A percentile compares a stretch with the other conserved stretches of the same genome.
phyloP scores from a whole-genome alignment of 1,139 yeast genomes.

The Kodamaea ohmeri region DNA sequence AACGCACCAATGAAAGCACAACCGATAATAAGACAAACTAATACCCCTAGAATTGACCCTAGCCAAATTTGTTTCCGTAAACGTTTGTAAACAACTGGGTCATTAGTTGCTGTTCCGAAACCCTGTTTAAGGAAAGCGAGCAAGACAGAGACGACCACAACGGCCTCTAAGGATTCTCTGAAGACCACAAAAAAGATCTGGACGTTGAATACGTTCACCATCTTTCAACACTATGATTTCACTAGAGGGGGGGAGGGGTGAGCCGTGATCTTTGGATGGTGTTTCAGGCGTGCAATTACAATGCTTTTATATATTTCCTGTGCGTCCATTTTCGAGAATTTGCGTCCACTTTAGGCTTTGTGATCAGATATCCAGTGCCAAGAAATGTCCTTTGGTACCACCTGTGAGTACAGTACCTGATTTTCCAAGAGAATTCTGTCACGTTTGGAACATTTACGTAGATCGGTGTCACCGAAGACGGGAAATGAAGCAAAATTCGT shows the following conservation, averaged over 20 bases:
- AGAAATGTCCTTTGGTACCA: neutral
- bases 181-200: constrained; percentile 25
- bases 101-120: constrained; percentile 19
- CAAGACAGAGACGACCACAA: constrained; percentile 23
- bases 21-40: constrained; percentile 76
- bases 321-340: no score
- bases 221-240: constrained; percentile 4
- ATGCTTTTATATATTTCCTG: constrained; percentile 1
- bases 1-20: constrained; percentile 83
- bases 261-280: constrained; percentile 4
- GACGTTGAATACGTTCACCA: constrained; percentile 24
- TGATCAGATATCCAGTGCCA: neutral
- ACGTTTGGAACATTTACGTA: neutral
- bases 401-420: neutral
- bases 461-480: neutral
- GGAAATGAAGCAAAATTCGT: neutral
- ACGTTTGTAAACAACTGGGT: constrained; percentile 20
- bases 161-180: constrained; percentile 25
- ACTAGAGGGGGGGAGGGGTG: constrained; percentile 4
- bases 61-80: constrained; percentile 65
- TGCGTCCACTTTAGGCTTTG: no score
- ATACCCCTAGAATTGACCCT: constrained; percentile 70
- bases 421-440: constrained; percentile 2
- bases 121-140: constrained; percentile 25
- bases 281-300: neutral